Evolutionary conservation across 441 rosid species (phyloP), one percentile per base, ranked within the genome.

Genomic region (Arabidopsis lyrata): DNA sequence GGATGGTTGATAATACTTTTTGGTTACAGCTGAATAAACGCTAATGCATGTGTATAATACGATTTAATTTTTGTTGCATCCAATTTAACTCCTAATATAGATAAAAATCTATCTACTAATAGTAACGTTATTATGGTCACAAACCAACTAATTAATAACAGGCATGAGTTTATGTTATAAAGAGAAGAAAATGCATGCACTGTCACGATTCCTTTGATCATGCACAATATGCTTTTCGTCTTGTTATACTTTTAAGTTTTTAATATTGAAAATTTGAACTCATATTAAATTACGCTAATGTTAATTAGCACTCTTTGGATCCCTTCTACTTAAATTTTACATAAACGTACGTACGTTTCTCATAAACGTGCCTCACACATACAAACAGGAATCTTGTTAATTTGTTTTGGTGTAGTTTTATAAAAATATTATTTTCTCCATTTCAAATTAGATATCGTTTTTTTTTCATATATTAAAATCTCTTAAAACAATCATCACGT

Each of bases 211-310:
- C 29, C 31, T 64, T 31, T 62, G 15, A 61, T 67, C 50, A 49
- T 66, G 60, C 52, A 52, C 6, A 53, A 29, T 41, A 39, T 53
- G 62, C 18, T 53, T 67, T 53, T 39, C 52, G 38, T 53, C 39
- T 41, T 66, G 27, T 27, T 24, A 20, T 52, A 32, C 16, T 53
- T 39, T 24, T 24, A 24, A 24, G 0, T 29, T 29, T 29, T 14
- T 41, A 22, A 61, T 41, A 61, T 41, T 41, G 50, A 61, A 24
- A 61, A 6, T 59, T n/a, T 39, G 5, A 53, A 20, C 55, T 55
- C 16, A 72, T 42, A 4, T 72, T 44, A 55, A 64, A 50, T 18
- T 48, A 66, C 47, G 63, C 36, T 59, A 74, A 39, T 74, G 44
- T 67, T 41, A 31, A 16, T 34, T 54, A 12, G 18, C 31, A 66